Base-by-base conservation (phyloP, 805 yeast species). In the Lipomyces chichibuensis region DNA sequence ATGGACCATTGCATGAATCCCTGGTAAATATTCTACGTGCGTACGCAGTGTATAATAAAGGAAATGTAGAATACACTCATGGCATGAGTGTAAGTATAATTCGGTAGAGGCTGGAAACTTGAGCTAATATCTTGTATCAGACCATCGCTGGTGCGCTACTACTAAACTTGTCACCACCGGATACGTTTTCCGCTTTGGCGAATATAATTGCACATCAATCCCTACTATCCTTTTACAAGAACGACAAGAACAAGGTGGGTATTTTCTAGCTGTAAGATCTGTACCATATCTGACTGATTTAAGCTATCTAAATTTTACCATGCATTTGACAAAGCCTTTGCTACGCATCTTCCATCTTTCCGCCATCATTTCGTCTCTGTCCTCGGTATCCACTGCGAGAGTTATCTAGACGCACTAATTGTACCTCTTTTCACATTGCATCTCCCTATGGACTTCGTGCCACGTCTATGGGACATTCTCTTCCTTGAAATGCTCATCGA, bases 401-500 rank as follows among this genome's bases (percentile, higher is more conserved):
- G 78, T 3, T 83, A 84, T 63, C 74, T 88, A 5, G 80, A 77
- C 29, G 79, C 82, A 2, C 71, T 86, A 61, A 69, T 87, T 2
- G 60, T 64, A 29, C 72, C 84, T 25, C 67, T 86, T 23, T 84
- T 87, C 72, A 74, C 87, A 1, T 77, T 80, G 60, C 79, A 81
- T 32, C 73, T 87, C 56, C 74, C 80, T 13, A 76, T 84, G 58
- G 88, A 87, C 43, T 75, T 82, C 0, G 75, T 84, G 7, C 77
- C 82, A 32, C 81, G 86, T 17, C 70, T 88, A 6, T 72, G 89
- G 67, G 93, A 89, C 74, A 79, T 88, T 4, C 82, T 82, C 74
- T 74, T 87, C 11, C 87, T 87, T 74, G 91, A 88, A 74, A 87
- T 63, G 62, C 32, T 39, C 13, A 33, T 52, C 8, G 65, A 62